These are phyloP conservation scores for Aotearoamyces nothofagi DNA, from an alignment of 2,329 filamentous ascomycete genomes.

Conservation along the genomic window DNA sequence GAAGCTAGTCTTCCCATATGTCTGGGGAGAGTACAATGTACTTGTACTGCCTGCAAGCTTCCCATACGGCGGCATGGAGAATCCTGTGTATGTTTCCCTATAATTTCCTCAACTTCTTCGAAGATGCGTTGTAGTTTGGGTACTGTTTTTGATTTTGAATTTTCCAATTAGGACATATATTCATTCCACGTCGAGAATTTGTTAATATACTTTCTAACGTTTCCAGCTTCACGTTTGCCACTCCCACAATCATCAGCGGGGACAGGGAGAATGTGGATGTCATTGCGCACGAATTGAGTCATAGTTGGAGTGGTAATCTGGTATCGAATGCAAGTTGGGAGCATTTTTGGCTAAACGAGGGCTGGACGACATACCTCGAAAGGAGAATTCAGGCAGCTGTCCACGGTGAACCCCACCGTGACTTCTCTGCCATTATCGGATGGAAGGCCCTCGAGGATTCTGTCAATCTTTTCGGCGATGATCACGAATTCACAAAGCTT, in stretches of 20 bases:
- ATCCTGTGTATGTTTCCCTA: conserved; percentile 82
- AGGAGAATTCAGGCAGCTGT: conserved; percentile 63
- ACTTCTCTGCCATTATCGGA: conserved; percentile 91
- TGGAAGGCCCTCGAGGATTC: conserved; percentile 76
- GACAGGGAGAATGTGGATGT: conserved; percentile 88
- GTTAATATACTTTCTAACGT: too few species aligned
- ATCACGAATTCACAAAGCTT: conserved; percentile 88
- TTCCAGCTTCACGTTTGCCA: conserved; percentile 97
- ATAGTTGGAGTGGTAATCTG: conserved; percentile 80
- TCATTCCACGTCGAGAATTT: too few species aligned
- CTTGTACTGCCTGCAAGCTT: conserved; percentile 82
- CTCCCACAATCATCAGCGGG: conserved; percentile 84
- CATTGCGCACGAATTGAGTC: conserved; percentile 71
- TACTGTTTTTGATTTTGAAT: too few species aligned
- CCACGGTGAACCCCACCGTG: conserved; percentile 72
- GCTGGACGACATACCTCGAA: conserved; percentile 93
- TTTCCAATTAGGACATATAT: too few species aligned
- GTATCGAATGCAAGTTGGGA: conserved; percentile 71
- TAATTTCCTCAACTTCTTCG: too few species aligned
- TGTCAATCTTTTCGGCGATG: conserved; percentile 60
- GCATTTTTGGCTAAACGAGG: conserved; percentile 63
- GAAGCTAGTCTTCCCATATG: conserved; percentile 68
- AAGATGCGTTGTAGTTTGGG: too few species aligned
- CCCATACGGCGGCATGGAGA: conserved; percentile 81
- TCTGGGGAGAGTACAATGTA: conserved; percentile 92